Percentiles rank a stretch among this genome's conserved stretches.
Conservation (phyloP, 495 filamentous ascomycete genomes). For the Aspergillus conjunctus region DNA sequence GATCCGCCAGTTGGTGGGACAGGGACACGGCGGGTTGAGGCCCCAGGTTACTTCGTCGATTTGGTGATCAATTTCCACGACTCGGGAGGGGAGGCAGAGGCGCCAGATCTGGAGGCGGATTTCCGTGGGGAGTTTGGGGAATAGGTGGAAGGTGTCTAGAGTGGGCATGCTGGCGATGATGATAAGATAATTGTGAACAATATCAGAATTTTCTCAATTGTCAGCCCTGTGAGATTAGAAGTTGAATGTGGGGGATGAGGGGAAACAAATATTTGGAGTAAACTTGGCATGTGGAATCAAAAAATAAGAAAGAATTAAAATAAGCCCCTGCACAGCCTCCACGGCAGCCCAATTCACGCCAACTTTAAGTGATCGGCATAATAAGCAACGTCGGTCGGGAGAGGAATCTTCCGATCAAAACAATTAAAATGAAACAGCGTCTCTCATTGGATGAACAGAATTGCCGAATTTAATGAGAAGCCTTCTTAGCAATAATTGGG, state of each 20-base stretch:
- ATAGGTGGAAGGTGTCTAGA: neutral
- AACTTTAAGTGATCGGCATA: neutral
- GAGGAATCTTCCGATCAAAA: neutral
- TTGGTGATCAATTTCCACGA: conserved; percentile 8
- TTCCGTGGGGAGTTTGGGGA: neutral
- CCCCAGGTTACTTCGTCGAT: neutral
- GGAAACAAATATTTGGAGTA: neutral
- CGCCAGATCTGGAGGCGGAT: neutral
- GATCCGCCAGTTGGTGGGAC: neutral
- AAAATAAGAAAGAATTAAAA: neutral
- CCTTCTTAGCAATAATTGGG: neutral
- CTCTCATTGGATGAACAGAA: neutral
- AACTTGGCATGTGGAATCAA: neutral
- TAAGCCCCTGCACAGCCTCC: neutral
- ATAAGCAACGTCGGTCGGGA: neutral
- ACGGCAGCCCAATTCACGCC: neutral
- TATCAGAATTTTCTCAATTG: neutral
- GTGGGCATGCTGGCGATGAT: neutral
- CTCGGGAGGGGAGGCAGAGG: neutral
- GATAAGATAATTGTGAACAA: neutral
- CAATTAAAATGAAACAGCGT: neutral
- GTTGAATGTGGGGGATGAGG: neutral
- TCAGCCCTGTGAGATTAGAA: neutral
- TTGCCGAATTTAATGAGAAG: neutral
- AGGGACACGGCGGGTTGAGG: neutral